Conservation (phyloP, 257 asterid genomes). For the Solanum stenotomum region DNA sequence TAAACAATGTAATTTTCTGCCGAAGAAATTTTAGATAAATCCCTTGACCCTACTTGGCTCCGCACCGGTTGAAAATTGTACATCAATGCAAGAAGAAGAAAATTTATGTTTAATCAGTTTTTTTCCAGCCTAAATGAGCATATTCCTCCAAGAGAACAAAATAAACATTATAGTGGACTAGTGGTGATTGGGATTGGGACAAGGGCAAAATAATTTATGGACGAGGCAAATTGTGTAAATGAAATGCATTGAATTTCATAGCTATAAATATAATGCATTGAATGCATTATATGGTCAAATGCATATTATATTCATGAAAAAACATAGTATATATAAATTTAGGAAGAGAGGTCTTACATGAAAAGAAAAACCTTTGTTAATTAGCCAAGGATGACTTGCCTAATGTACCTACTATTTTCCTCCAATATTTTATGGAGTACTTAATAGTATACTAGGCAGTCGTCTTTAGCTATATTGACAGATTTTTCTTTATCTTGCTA, state of each 20-base stretch:
- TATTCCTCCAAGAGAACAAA: neutral
- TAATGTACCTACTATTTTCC: neutral
- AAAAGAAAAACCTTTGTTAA: neutral
- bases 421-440: neutral
- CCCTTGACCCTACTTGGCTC: neutral
- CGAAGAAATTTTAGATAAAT: too few species aligned
- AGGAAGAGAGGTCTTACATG: neutral
- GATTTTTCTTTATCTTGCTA: neutral
- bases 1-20: too few species aligned
- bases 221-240: neutral
- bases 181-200: neutral
- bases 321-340: neutral
- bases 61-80: neutral
- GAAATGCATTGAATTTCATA: neutral
- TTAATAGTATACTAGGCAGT: neutral
- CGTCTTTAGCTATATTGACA: slow-evolving; percentile 4
- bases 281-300: neutral
- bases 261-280: neutral
- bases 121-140: neutral
- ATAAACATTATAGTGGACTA: neutral
- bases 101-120: neutral
- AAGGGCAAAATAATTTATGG: neutral
- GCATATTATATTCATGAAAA: neutral
- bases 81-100: neutral
- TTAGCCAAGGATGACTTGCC: slow-evolving; percentile 8